A percentile compares a stretch with the other conserved stretches of the same genome.
phyloP scores from a whole-genome alignment of 2,329 filamentous ascomycete genomes.

The Ophioceras dolichostomum region DNA sequence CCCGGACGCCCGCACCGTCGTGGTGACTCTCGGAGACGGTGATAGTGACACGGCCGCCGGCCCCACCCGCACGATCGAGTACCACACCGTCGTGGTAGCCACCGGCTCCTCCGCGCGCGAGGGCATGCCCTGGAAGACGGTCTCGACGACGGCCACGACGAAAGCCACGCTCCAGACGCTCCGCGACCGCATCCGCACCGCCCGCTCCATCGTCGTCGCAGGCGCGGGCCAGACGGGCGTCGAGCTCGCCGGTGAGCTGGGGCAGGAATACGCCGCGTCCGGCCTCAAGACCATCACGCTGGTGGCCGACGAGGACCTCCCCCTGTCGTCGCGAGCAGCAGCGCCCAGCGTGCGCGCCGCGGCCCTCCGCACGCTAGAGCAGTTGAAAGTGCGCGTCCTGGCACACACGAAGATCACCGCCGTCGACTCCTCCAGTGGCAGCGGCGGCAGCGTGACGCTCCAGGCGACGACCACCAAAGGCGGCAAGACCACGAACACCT shows the following conservation, averaged over 20 bases:
- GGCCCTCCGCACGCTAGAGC: slow-evolving; percentile 16
- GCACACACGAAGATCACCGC: slow-evolving; percentile 23
- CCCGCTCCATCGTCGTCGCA: slow-evolving; percentile 35
- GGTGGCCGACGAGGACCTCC: slow-evolving; percentile 23
- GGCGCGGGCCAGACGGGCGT: slow-evolving; percentile 38
- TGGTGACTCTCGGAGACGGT: slow-evolving; percentile 19
- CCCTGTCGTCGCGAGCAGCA: slow-evolving; percentile 24
- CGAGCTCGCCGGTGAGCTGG: slow-evolving; percentile 39
- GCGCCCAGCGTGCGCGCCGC: slow-evolving; percentile 27
- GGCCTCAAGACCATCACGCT: slow-evolving; percentile 34
- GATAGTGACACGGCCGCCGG: slow-evolving; percentile 6
- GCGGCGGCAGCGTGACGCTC: slow-evolving; percentile 3
- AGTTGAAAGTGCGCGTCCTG: slow-evolving; percentile 29
- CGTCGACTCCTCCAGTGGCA: background rate
- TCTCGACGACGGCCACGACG: slow-evolving; percentile 27
- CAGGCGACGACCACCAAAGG: slow-evolving; percentile 2
- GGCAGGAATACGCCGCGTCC: slow-evolving; percentile 27
- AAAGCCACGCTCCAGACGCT: slow-evolving; percentile 22
- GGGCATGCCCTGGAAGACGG: slow-evolving; percentile 36
- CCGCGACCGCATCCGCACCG: slow-evolving; percentile 24
- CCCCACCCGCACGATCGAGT: slow-evolving; percentile 24
- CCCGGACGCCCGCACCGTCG: slow-evolving; percentile 26
- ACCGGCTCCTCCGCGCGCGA: slow-evolving; percentile 34
- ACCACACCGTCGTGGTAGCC: slow-evolving; percentile 41
- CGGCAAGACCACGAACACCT: slow-evolving; percentile 1